phyloP scores from a whole-genome alignment of 225 moss, liverwort and hornwort species.

The Marchantia polymorpha region DNA sequence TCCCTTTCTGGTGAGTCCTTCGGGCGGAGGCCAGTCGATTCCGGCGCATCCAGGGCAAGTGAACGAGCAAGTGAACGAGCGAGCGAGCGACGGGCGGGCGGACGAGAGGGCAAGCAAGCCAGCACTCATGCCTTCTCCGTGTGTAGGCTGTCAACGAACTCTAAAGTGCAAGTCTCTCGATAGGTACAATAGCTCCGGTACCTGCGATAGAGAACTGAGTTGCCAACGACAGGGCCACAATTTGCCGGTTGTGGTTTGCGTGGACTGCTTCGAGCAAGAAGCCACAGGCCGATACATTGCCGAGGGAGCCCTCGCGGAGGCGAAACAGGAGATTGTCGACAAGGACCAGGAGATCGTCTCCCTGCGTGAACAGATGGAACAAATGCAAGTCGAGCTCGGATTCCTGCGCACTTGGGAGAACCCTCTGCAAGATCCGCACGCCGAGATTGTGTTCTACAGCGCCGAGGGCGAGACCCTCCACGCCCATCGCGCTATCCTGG shows the following conservation, averaged over 20 bases:
- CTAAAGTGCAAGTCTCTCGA: constrained; percentile 50
- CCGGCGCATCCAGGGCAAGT: not conserved
- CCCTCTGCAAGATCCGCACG: constrained; percentile 48
- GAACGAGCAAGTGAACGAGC: too few species aligned
- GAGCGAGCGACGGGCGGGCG: too few species aligned
- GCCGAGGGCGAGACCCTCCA: constrained; percentile 46
- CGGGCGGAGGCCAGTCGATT: constrained; percentile 3
- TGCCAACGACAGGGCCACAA: constrained; percentile 48
- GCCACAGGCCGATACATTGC: constrained; percentile 43
- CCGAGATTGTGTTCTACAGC: constrained; percentile 49
- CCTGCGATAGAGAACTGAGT: constrained; percentile 48
- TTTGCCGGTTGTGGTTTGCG: constrained; percentile 44
- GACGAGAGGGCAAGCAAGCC: not conserved
- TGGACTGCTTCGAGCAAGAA: constrained; percentile 49
- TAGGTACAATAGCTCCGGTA: constrained; percentile 48
- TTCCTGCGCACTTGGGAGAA: constrained; percentile 47
- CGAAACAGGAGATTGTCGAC: constrained; percentile 32
- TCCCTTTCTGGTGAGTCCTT: not conserved
- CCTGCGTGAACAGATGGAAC: constrained; percentile 38
- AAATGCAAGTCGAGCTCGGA: constrained; percentile 34
- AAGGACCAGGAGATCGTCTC: constrained; percentile 33
- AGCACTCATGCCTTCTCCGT: constrained; percentile 53
- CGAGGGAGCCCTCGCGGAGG: constrained; percentile 39
- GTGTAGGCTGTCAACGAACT: constrained; percentile 45
- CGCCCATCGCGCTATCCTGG: constrained; percentile 50